Evolutionary conservation across 1,284 basidiomycete genomes (phyloP).

Genomic region (Neotropicomus parvogracilis): DNA sequence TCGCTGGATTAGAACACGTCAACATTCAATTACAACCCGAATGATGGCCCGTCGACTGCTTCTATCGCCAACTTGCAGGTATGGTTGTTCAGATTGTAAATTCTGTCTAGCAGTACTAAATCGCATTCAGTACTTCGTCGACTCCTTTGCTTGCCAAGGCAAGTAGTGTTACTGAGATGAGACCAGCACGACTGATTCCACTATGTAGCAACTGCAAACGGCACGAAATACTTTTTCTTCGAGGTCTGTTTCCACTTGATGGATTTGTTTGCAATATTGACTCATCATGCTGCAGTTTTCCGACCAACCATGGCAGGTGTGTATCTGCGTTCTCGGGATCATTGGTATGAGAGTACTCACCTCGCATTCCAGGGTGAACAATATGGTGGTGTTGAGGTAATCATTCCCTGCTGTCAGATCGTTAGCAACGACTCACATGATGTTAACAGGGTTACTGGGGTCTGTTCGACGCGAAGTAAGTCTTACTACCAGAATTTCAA

Average conservation of each 20-base stretch:
- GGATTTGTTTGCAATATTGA: background rate
- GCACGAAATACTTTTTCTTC: conserved; percentile 84
- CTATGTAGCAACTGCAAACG: conserved; percentile 63
- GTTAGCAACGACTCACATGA: conserved; percentile 8
- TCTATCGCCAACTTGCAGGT: conserved; percentile 68
- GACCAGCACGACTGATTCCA: conserved; percentile 9
- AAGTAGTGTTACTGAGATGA: conserved; percentile 7
- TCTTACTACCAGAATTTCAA: background rate
- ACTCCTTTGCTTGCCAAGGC: conserved; percentile 80
- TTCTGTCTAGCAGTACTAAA: conserved; percentile 5
- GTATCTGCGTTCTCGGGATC: conserved; percentile 13
- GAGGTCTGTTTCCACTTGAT: conserved; percentile 47
- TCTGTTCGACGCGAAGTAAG: conserved; percentile 56
- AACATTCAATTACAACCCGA: conserved; percentile 46
- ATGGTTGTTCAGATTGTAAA: conserved; percentile 1
- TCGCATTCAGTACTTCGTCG: conserved; percentile 59
- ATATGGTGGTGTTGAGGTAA: conserved; percentile 80
- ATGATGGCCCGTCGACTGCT: conserved; percentile 66
- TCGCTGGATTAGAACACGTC: conserved; percentile 48
- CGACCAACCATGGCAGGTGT: conserved; percentile 84
- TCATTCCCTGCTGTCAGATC: conserved; percentile 29
- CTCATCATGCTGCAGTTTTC: conserved; percentile 51
- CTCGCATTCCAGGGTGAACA: conserved; percentile 32
- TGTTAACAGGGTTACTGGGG: conserved; percentile 52
- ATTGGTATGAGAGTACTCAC: conserved; percentile 10